Percentiles rank a stretch among this genome's conserved stretches.
Evolutionary conservation across 768 basidiomycete genomes (phyloP).

Genomic region (Lentinula detonsa): DNA sequence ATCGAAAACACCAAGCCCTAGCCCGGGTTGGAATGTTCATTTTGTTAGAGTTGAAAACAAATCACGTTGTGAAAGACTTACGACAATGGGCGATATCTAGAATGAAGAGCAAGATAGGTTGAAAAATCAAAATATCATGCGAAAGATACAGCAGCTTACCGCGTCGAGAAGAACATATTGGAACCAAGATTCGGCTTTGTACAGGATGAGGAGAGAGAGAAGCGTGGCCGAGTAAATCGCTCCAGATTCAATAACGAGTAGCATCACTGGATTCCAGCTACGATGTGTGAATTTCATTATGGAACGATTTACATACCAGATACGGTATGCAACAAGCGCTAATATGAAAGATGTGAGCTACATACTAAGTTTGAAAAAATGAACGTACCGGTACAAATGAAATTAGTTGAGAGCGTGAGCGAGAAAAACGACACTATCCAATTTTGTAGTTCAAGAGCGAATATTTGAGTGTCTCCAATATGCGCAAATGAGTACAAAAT

Average conservation of each 20-base stretch:
- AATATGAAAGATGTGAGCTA: not conserved
- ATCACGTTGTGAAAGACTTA: conserved; percentile 3
- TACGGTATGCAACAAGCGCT: conserved; percentile 26
- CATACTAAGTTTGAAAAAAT: not conserved
- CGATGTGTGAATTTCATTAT: conserved; percentile 15
- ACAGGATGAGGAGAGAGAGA: conserved; percentile 24
- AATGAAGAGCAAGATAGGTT: not conserved
- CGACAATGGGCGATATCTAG: conserved; percentile 19
- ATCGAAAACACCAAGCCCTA: conserved; percentile 32
- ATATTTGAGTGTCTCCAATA: conserved; percentile 22
- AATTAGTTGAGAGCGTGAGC: conserved; percentile 28
- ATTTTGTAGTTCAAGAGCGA: conserved; percentile 22
- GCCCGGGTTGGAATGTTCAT: not conserved
- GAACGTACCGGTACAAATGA: conserved; percentile 27
- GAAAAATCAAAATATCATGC: not conserved
- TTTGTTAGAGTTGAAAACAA: not conserved
- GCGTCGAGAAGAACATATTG: conserved; percentile 31
- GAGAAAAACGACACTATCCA: conserved; percentile 36
- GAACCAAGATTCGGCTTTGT: conserved; percentile 25
- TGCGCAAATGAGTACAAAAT: conserved; percentile 25
- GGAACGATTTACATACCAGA: conserved; percentile 26
- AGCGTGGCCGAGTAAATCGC: conserved; percentile 29
- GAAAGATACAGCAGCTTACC: conserved; percentile 16
- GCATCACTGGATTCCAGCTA: conserved; percentile 23
- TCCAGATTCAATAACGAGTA: conserved; percentile 31